Base-by-base conservation (phyloP, 129 eudicot genomes). In the Flaveria trinervia region DNA sequence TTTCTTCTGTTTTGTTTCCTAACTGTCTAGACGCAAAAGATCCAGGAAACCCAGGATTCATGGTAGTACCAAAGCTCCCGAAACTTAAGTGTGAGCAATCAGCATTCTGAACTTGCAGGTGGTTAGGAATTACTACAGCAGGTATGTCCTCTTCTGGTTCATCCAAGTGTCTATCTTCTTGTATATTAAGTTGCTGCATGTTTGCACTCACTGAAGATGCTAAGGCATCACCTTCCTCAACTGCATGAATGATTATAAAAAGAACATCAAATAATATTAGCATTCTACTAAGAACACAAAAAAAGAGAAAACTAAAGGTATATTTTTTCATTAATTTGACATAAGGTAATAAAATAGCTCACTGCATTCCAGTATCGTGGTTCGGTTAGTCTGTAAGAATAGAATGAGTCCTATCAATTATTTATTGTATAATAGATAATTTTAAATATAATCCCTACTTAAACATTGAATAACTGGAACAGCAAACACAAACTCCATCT, bases 71-170 rank as follows among this genome's bases (percentile, higher is more conserved):
- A 71, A 94, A 91, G 79, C 93, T 91, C 66, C 99, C 99, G 77
- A 94, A 94, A 84, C 97, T 94, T 83, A 94, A 87, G 81, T 91
- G 96, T 10, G 97, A 83, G 75, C 90, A 94, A 56, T 91, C 99
- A 8, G 92, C 96, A 72, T 81, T 81, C 72, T 94, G 97, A 46
- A 91, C 96, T 86, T 91, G 93, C 72, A 94, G 79, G 70, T 94
- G 99, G 81, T 91, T 72, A 48, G 99, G 99, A 78, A 94, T 94
- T 25, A 89, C 89, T 7, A 94, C 93, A 66, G 97, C 77, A 82
- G 99, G 97, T 41, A 76, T 84, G 43, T 82, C 87, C 9, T 79
- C 96, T 76, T 87, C 91, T 22, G 87, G 70, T 65, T 83, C 81
- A 16, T 72, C 74, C 28, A 71, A 80, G 1, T 78, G 84, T 30